These are phyloP conservation scores for Fusarium nygamai DNA, from an alignment of 2,329 filamentous ascomycete genomes.

Conservation along the genomic window DNA sequence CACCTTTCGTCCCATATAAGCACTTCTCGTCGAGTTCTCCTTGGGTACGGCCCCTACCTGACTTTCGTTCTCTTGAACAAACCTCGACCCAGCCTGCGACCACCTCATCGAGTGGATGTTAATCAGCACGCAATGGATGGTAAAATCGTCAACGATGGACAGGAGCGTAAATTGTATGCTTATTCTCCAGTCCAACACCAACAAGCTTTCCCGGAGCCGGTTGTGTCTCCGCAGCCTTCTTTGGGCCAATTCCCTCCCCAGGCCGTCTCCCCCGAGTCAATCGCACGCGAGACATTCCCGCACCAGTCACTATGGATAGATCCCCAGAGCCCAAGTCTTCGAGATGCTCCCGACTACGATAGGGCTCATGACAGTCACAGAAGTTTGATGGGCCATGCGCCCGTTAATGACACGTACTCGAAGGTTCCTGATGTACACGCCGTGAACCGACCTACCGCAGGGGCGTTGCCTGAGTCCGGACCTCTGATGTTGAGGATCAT, in stretches of 20 bases:
- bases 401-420: not conserved
- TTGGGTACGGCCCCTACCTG: not conserved
- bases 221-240: constrained; percentile 6
- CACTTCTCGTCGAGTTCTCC: not conserved
- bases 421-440: not conserved
- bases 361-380: constrained; percentile 4
- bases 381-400: not conserved
- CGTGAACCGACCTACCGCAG: not conserved
- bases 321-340: constrained; percentile 15
- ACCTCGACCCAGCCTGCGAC: not conserved
- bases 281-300: not conserved
- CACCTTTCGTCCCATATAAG: not conserved
- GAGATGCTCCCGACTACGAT: constrained; percentile 9
- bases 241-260: not conserved
- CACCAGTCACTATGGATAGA: constrained; percentile 15
- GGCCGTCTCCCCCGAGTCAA: not conserved
- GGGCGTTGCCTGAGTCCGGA: not conserved
- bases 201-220: not conserved
- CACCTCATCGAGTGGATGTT: not conserved
- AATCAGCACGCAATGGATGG: constrained; percentile 2
- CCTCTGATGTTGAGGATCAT: constrained; percentile 8
- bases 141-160: not conserved
- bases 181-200: not conserved
- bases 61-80: not conserved
- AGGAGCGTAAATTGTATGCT: not conserved